Conservation (phyloP, 2,329 filamentous ascomycete species). For the Torrubiellomyces zombiae region DNA sequence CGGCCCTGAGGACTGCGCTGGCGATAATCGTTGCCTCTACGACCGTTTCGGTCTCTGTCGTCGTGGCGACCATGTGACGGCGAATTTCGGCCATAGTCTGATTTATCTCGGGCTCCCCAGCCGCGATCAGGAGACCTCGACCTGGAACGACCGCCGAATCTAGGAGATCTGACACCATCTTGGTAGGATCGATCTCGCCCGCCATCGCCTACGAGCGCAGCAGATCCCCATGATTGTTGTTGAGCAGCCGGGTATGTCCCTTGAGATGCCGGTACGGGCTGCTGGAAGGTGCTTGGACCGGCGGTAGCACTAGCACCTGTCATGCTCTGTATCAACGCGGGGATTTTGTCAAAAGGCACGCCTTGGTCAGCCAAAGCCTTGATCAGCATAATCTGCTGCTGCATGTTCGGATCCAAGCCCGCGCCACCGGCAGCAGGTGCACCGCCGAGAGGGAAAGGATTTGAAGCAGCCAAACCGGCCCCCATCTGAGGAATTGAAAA, state of each 20-base stretch:
- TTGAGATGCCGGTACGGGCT: constrained; percentile 24
- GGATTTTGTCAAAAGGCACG: constrained; percentile 62
- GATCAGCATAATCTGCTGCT: constrained; percentile 58
- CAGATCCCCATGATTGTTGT: constrained; percentile 15
- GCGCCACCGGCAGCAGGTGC: constrained; percentile 16
- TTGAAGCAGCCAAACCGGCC: constrained; percentile 18
- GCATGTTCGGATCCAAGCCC: constrained; percentile 36
- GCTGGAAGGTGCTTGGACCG: constrained; percentile 17
- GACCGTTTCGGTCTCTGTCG: constrained; percentile 41
- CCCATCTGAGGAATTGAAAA: constrained; percentile 19
- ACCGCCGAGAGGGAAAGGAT: no score
- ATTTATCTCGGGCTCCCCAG: constrained; percentile 48
- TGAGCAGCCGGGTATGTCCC: constrained; percentile 21
- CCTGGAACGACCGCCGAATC: constrained; percentile 46
- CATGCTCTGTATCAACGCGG: constrained; percentile 36
- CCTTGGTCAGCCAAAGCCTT: constrained; percentile 62
- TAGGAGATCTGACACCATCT: constrained; percentile 44
- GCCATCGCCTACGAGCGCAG: constrained; percentile 19
- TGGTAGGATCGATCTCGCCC: constrained; percentile 40
- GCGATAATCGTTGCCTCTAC: constrained; percentile 55
- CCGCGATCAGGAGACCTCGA: constrained; percentile 66
- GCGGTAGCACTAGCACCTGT: constrained; percentile 19
- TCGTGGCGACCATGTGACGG: constrained; percentile 46
- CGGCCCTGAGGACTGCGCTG: constrained; percentile 70
- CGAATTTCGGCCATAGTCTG: constrained; percentile 57